phyloP scores from a whole-genome alignment of 345 rosid species.

The Psidium guajava region DNA sequence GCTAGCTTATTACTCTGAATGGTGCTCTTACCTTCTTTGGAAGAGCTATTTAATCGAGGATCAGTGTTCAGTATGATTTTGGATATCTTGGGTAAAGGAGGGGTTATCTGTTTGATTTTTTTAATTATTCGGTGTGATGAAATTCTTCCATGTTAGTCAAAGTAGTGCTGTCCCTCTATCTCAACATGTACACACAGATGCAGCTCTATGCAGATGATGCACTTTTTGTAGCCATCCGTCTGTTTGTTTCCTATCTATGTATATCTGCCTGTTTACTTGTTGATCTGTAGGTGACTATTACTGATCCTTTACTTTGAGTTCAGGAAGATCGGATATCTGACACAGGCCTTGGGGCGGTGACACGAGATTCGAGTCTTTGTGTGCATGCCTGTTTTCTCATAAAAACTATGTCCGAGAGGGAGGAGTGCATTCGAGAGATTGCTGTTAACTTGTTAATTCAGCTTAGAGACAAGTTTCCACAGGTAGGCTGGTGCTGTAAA shows the following conservation, averaged over 20 bases:
- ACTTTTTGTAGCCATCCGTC: not conserved
- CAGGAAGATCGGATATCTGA: constrained; percentile 86
- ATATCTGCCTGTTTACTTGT: not conserved
- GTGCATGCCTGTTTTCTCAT: constrained; percentile 90
- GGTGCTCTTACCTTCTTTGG: not conserved
- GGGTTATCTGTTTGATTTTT: not conserved
- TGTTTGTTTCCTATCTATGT: not conserved
- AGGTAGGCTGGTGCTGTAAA: constrained; percentile 35
- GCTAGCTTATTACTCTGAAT: not conserved
- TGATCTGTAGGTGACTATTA: not conserved
- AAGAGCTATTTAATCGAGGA: not conserved
- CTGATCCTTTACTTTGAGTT: constrained; percentile 18
- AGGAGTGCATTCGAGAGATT: constrained; percentile 82
- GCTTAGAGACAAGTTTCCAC: constrained; percentile 95
- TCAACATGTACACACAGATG: not conserved
- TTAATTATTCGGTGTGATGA: not conserved
- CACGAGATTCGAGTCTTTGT: constrained; percentile 70
- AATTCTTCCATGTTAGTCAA: not conserved
- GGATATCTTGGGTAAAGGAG: not conserved
- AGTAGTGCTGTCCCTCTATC: not conserved
- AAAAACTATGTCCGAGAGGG: constrained; percentile 92
- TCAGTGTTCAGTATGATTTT: not conserved
- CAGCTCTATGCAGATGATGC: not conserved
- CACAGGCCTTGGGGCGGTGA: constrained; percentile 69
- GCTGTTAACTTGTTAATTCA: constrained; percentile 78